Evolutionary conservation across 257 asterid species (phyloP).

Genomic region (Sherardia arvensis): DNA sequence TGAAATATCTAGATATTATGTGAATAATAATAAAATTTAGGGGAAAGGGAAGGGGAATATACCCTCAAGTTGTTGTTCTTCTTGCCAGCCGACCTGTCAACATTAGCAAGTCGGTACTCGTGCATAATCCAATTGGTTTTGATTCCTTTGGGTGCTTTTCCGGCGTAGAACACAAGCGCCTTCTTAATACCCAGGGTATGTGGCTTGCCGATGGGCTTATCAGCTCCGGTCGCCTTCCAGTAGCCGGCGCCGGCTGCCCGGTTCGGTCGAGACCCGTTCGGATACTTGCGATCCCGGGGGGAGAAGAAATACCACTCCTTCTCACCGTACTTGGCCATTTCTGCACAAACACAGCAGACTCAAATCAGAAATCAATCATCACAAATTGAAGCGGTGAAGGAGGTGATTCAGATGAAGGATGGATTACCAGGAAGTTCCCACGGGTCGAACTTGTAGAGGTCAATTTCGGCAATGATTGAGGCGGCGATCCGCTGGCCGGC

Average conservation of each 20-base stretch:
- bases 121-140: constrained; percentile 79
- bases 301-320: constrained; percentile 69
- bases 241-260: constrained; percentile 56
- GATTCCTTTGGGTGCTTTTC: constrained; percentile 56
- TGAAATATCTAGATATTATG: not conserved
- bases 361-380: not conserved
- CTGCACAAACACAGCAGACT: constrained; percentile 13
- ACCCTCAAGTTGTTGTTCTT: constrained; percentile 46
- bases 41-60: not conserved
- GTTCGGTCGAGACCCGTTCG: constrained; percentile 67
- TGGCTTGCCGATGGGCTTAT: constrained; percentile 64
- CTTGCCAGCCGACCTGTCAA: constrained; percentile 58
- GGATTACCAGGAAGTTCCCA: constrained; percentile 64
- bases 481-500: constrained; percentile 33
- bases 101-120: constrained; percentile 60
- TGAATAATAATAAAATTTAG: not conserved
- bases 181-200: constrained; percentile 49
- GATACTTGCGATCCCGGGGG: constrained; percentile 64
- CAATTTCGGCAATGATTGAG: constrained; percentile 59
- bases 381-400: not conserved
- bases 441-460: constrained; percentile 70
- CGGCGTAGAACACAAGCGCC: constrained; percentile 63
- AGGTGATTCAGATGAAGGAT: too few species aligned
- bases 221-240: constrained; percentile 81
- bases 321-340: constrained; percentile 50